Evolutionary conservation across 352 stramenopile genomes (phyloP).

Genomic region (Phytophthora syringae): DNA sequence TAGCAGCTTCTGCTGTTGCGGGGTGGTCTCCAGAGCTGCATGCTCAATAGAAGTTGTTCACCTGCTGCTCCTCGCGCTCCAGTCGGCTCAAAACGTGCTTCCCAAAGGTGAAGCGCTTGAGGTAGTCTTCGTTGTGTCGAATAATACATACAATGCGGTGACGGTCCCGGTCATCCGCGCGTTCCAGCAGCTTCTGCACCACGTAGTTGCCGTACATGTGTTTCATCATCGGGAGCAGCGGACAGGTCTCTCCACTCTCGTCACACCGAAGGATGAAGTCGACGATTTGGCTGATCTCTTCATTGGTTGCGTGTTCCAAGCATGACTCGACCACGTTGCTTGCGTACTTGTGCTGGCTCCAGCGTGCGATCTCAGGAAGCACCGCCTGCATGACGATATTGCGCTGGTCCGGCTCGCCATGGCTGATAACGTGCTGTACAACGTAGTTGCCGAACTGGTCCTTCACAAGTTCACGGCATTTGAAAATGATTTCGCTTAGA

Average conservation of each 20-base stretch:
- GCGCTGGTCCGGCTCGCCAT: conserved; percentile 88
- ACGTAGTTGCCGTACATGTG: conserved; percentile 98
- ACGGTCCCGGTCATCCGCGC: conserved; percentile 84
- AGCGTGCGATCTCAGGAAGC: conserved; percentile 87
- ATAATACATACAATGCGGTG: conserved; percentile 92
- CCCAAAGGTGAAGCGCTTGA: conserved; percentile 93
- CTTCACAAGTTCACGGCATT: conserved; percentile 87
- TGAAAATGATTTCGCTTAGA: conserved; percentile 94
- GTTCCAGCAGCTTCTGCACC: conserved; percentile 96
- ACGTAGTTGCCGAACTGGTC: conserved; percentile 99
- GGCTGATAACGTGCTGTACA: conserved; percentile 98
- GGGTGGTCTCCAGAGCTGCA: conserved; percentile 10
- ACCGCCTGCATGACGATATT: conserved; percentile 87
- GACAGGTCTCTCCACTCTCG: conserved; percentile 69
- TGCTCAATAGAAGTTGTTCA: conserved; percentile 43
- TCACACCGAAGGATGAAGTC: conserved; percentile 82
- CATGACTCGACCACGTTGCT: conserved; percentile 97
- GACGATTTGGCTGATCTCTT: conserved; percentile 85
- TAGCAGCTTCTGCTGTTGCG: conserved; percentile 14
- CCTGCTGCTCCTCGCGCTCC: conserved; percentile 42
- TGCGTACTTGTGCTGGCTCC: conserved; percentile 96
- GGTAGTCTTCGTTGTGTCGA: conserved; percentile 87
- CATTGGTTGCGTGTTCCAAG: conserved; percentile 86
- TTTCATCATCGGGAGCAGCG: conserved; percentile 95
- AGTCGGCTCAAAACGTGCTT: conserved; percentile 91